Evolutionary conservation across 2,329 filamentous ascomycete species (phyloP), one percentile per base, ranked within the genome.

Genomic region (Stylonectria norvegica): DNA sequence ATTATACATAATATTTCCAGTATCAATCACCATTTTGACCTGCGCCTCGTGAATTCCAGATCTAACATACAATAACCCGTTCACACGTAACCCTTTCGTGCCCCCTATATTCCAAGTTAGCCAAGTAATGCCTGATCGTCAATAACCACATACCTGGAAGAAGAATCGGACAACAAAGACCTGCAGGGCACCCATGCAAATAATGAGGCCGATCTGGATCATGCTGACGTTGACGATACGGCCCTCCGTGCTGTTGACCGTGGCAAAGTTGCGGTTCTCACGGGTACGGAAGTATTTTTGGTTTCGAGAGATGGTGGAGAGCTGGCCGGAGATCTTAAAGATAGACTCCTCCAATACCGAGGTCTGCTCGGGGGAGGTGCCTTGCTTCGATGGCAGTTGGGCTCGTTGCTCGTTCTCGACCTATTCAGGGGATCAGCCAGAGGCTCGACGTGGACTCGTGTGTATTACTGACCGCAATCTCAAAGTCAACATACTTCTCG

Each of bases 231-330:
- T 97, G 72, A 96, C 89, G 59, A 98, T 98, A 49, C 93, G 79
- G 64, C 81, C 81, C 75, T 98, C 93, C 28, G 93, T 98, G 71
- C 90, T 96, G 65, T 88, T 79, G 57, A 98, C 93, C 8, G 93
- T 98, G 71, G 88, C 94, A 71, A 98, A 97, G 71, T 98, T 98
- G 48, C 93, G 81, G 77, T 98, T 98, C 76, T 98, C 93, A 53
- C 93, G 83, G 3, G 93, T 98, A 49, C 94, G 86, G 82, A 98
- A 98, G 75, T 98, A 98, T 67, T 98, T 98, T 63, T 98, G 93
- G 73, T 95, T 96, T 60, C 93, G 81, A 29, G 87, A 89, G 62
- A 98, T 93, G 48, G 90, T 96, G 11, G 89, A 95, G 36, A 98
- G 73, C 62, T 95, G 89, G 49, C 88, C 84, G 10, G 89, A 95